Conservation (phyloP, 2,329 filamentous ascomycete species). For the Rhinocladiella mackenziei region DNA sequence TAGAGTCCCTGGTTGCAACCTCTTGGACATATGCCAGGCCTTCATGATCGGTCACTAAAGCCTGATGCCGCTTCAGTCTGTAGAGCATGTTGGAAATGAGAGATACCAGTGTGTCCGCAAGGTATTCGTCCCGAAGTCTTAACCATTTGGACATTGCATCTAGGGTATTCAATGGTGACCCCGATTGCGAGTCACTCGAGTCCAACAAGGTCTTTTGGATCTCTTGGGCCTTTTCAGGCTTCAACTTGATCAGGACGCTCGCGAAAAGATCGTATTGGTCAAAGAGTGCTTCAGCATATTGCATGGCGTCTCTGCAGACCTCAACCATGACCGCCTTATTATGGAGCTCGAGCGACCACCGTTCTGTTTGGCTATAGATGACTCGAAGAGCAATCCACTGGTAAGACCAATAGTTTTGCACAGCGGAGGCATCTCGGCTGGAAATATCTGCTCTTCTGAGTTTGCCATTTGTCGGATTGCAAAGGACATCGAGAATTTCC, state of each 20-base stretch:
- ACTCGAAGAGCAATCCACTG: slow-evolving; percentile 78
- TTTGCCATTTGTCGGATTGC: slow-evolving; percentile 59
- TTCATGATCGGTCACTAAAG: slow-evolving; percentile 57
- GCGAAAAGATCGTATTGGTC: slow-evolving; percentile 80
- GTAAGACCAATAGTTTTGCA: slow-evolving; percentile 76
- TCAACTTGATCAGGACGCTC: slow-evolving; percentile 57
- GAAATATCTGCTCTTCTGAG: slow-evolving; percentile 57
- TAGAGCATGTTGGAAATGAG: slow-evolving; percentile 80
- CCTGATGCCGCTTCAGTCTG: slow-evolving; percentile 55
- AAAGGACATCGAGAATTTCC: slow-evolving; percentile 61
- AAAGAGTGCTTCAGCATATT: slow-evolving; percentile 81
- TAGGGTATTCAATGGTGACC: slow-evolving; percentile 59
- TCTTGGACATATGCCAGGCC: slow-evolving; percentile 59
- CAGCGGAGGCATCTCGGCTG: slow-evolving; percentile 58
- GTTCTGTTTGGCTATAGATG: slow-evolving; percentile 77
- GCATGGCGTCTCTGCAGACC: slow-evolving; percentile 92
- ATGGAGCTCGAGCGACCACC: slow-evolving; percentile 67
- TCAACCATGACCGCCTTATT: slow-evolving; percentile 79
- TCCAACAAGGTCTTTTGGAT: slow-evolving; percentile 56
- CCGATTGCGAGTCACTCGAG: slow-evolving; percentile 14
- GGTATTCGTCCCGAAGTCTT: slow-evolving; percentile 78
- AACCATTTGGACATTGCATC: slow-evolving; percentile 79
- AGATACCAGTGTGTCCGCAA: slow-evolving; percentile 75
- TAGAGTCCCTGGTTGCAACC: slow-evolving; percentile 45
- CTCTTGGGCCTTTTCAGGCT: slow-evolving; percentile 38